phyloP scores from a whole-genome alignment of 805 yeast species.

The Zygosaccharomyces rouxii region DNA sequence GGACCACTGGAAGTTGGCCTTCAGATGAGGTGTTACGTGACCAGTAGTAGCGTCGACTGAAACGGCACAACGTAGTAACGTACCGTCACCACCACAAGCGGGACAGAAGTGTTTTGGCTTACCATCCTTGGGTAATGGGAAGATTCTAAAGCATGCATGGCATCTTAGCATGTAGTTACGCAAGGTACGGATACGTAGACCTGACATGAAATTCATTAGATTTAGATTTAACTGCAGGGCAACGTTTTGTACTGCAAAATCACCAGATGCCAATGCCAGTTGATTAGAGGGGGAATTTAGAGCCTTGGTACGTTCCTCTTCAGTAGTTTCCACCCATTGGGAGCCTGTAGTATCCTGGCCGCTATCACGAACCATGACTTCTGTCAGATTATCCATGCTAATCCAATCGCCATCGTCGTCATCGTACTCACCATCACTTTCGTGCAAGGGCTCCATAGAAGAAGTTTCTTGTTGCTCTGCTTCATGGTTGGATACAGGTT shows the following conservation, averaged over 20 bases:
- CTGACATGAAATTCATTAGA: conserved; percentile 78
- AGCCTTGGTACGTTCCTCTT: conserved; percentile 21
- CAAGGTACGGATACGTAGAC: conserved; percentile 77
- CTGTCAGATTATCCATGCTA: conserved; percentile 76
- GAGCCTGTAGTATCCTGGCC: conserved; percentile 48
- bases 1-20: conserved; percentile 90
- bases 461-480: conserved; percentile 4
- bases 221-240: conserved; percentile 86
- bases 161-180: conserved; percentile 93
- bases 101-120: conserved; percentile 86
- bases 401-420: conserved; percentile 92
- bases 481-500: conserved; percentile 3
- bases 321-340: conserved; percentile 36
- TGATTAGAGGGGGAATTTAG: conserved; percentile 41
- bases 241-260: conserved; percentile 96
- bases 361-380: conserved; percentile 63
- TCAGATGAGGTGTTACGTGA: conserved; percentile 78
- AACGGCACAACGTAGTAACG: conserved; percentile 85
- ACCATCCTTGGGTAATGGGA: conserved; percentile 74
- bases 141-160: conserved; percentile 88
- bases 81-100: conserved; percentile 83
- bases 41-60: conserved; percentile 78
- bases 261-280: conserved; percentile 89
- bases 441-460: conserved; percentile 17
- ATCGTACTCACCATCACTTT: conserved; percentile 46